phyloP scores from a whole-genome alignment of 2,329 filamentous ascomycete genomes.

The Bertia moriformis region DNA sequence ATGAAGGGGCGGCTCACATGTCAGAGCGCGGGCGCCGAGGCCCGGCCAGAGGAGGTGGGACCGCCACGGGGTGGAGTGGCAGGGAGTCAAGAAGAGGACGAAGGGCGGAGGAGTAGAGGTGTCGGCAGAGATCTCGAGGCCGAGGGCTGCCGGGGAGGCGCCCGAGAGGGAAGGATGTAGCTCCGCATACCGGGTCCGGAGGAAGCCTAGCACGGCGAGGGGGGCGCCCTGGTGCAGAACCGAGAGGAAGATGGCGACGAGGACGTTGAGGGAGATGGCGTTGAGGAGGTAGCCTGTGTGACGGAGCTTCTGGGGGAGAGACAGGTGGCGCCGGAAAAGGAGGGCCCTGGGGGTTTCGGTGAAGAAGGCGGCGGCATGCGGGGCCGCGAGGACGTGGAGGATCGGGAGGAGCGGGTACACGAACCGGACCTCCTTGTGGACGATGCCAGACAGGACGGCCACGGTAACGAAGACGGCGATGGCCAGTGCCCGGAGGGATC shows the following conservation, averaged over 20 bases:
- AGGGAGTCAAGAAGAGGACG: constrained; percentile 80
- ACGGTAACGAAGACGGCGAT: constrained; percentile 45
- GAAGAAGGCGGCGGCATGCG: constrained; percentile 53
- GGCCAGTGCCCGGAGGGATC: constrained; percentile 36
- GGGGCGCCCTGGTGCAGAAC: constrained; percentile 70
- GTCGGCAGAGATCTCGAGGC: too few species aligned
- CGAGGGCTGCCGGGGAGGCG: constrained; percentile 8
- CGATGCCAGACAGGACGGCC: constrained; percentile 56
- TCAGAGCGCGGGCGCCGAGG: constrained; percentile 69
- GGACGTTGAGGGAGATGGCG: constrained; percentile 50
- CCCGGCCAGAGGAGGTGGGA: constrained; percentile 66
- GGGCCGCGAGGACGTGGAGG: constrained; percentile 69
- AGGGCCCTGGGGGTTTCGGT: constrained; percentile 13
- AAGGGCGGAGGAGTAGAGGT: constrained; percentile 30
- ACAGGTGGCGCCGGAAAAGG: constrained; percentile 4
- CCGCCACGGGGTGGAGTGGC: constrained; percentile 91
- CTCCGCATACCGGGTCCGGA: constrained; percentile 59
- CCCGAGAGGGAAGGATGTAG: constrained; percentile 28
- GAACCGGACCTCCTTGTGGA: constrained; percentile 95
- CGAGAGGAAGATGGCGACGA: constrained; percentile 61
- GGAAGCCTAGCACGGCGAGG: constrained; percentile 56
- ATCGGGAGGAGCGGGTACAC: constrained; percentile 81
- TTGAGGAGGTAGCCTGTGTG: constrained; percentile 39
- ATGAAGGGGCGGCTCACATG: constrained; percentile 76
- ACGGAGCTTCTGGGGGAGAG: constrained; percentile 12